Evolutionary conservation across 768 basidiomycete species (phyloP).

Genomic region (Hysterangium stoloniferum): DNA sequence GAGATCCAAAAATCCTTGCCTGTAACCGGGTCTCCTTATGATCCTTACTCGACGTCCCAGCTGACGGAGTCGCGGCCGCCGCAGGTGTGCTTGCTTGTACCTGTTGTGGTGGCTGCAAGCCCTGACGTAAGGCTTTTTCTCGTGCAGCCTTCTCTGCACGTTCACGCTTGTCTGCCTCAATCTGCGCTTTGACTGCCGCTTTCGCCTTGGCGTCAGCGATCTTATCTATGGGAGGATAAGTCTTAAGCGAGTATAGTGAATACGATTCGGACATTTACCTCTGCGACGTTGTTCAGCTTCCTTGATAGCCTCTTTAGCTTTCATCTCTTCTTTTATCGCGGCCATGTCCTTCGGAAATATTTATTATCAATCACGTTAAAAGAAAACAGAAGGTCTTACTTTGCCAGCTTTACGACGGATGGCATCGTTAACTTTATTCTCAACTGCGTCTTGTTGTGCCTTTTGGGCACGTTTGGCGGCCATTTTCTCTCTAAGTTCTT

Average conservation of each 20-base stretch:
- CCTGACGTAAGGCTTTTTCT: constrained; percentile 89
- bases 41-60: constrained; percentile 52
- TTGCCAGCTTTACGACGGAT: constrained; percentile 83
- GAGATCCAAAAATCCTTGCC: constrained; percentile 15
- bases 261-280: constrained; percentile 38
- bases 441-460: constrained; percentile 64
- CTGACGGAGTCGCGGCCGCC: constrained; percentile 25
- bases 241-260: neutral
- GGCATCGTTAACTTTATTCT: constrained; percentile 64
- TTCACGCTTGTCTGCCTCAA: constrained; percentile 86
- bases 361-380: neutral
- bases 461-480: constrained; percentile 69
- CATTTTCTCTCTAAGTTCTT: constrained; percentile 74
- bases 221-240: constrained; percentile 53
- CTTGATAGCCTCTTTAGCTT: constrained; percentile 72
- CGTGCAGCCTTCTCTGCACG: constrained; percentile 82
- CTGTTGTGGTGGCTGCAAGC: constrained; percentile 29
- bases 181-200: constrained; percentile 86
- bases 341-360: constrained; percentile 51
- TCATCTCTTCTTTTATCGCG: constrained; percentile 66
- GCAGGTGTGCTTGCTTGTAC: constrained; percentile 21
- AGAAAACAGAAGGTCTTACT: constrained; percentile 15
- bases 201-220: constrained; percentile 78
- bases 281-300: constrained; percentile 75
- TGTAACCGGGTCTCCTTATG: constrained; percentile 82